Conservation (phyloP, 768 basidiomycete species). For the Mycena metata region DNA sequence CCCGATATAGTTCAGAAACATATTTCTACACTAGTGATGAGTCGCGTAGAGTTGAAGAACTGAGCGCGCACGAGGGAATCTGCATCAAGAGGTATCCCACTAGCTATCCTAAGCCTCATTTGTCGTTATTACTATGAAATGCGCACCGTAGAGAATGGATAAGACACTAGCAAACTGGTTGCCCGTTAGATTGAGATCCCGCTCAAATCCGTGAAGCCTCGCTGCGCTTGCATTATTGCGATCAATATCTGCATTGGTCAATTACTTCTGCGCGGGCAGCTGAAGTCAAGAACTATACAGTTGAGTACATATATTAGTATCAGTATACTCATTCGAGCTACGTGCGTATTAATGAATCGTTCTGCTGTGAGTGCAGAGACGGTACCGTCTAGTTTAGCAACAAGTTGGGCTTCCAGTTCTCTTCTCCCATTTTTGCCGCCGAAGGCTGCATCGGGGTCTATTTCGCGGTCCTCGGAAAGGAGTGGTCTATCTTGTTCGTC, state of each 20-base stretch:
- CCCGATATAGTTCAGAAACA: conserved; percentile 74
- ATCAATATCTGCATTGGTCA: conserved; percentile 63
- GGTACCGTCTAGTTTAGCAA: conserved; percentile 62
- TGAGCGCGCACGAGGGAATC: conserved; percentile 69
- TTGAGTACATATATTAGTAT: conserved; percentile 64
- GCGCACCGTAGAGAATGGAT: conserved; percentile 73
- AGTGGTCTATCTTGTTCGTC: conserved; percentile 24
- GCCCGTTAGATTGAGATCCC: conserved; percentile 68
- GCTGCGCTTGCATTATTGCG: conserved; percentile 82
- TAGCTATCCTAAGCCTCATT: no score
- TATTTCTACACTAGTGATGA: conserved; percentile 61
- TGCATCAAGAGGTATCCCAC: conserved; percentile 64
- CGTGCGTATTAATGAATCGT: no score
- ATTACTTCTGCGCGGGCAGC: not conserved
- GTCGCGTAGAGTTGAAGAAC: conserved; percentile 1
- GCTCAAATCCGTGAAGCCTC: conserved; percentile 74
- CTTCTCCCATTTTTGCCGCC: conserved; percentile 40
- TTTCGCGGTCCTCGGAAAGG: conserved; percentile 27
- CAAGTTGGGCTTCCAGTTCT: conserved; percentile 52
- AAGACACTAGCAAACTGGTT: conserved; percentile 73
- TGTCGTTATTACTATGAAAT: conserved; percentile 54
- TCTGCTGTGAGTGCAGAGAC: no score
- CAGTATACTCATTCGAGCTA: conserved; percentile 56
- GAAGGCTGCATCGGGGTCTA: conserved; percentile 45
- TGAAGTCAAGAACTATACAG: conserved; percentile 44